A percentile compares a stretch with the other conserved stretches of the same genome.
These are phyloP conservation scores for Straminergon stramineum DNA, from an alignment of 225 moss, liverwort and hornwort species.

Conservation along the genomic window DNA sequence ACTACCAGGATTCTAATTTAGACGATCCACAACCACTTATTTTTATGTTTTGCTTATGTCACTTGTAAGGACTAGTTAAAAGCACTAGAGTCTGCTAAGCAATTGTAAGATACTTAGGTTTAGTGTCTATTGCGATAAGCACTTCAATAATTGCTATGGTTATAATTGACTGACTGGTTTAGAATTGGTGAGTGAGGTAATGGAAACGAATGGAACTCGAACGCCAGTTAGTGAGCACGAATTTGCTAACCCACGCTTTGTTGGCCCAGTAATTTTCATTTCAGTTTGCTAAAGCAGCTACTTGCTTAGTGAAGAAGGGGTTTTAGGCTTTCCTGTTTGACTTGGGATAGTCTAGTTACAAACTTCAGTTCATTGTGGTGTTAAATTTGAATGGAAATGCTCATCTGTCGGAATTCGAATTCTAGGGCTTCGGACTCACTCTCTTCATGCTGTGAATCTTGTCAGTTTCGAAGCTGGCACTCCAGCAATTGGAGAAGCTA, in stretches of 20 bases:
- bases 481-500: slow-evolving; percentile 80
- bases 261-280: not conserved
- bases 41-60: not conserved
- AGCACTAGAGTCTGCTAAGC: not conserved
- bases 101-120: not conserved
- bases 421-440: not conserved
- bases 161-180: not conserved
- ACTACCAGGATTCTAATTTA: not conserved
- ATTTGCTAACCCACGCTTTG: not conserved
- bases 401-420: not conserved
- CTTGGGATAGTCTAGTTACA: not conserved
- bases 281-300: not conserved
- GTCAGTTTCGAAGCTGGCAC: slow-evolving; percentile 87
- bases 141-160: no score
- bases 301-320: not conserved
- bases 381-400: not conserved
- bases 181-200: not conserved
- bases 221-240: not conserved
- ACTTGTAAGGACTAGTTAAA: not conserved
- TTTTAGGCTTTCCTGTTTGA: not conserved
- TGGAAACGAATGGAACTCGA: not conserved
- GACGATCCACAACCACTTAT: not conserved
- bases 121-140: not conserved
- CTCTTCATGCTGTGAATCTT: not conserved
- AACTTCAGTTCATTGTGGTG: not conserved